A percentile compares a stretch with the other conserved stretches of the same genome.
Evolutionary conservation across 768 basidiomycete species (phyloP).

Genomic region (Zangia roseola): DNA sequence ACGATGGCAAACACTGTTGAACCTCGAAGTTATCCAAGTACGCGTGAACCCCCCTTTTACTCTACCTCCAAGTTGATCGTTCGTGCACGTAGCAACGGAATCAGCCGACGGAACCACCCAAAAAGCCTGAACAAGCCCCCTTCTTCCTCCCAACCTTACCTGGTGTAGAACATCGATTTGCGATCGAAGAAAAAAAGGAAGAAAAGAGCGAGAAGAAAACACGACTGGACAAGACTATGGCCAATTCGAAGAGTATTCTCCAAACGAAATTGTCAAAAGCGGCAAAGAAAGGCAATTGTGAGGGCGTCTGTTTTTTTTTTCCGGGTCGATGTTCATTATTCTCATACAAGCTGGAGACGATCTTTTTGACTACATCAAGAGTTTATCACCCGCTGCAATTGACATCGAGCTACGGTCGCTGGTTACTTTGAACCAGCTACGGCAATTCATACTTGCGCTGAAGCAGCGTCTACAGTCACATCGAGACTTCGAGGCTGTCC

Average conservation of each 20-base stretch:
- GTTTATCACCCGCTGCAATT: constrained; percentile 84
- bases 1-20: constrained; percentile 95
- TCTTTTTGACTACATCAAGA: constrained; percentile 84
- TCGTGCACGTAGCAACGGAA: constrained; percentile 71
- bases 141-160: constrained; percentile 95
- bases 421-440: constrained; percentile 58
- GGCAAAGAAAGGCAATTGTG: constrained; percentile 63
- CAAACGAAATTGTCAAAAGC: constrained; percentile 60
- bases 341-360: constrained; percentile 55
- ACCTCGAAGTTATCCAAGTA: constrained; percentile 91
- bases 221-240: constrained; percentile 51
- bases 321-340: constrained; percentile 4
- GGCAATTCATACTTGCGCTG: constrained; percentile 71
- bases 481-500: constrained; percentile 93
- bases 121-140: constrained; percentile 92
- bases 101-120: constrained; percentile 94
- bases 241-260: constrained; percentile 66
- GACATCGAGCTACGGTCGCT: constrained; percentile 90
- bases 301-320: constrained; percentile 32
- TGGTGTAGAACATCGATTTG: constrained; percentile 84
- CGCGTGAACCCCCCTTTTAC: constrained; percentile 22
- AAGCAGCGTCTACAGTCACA: constrained; percentile 70
- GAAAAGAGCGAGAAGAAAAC: constrained; percentile 42
- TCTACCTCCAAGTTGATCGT: not conserved
- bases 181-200: constrained; percentile 44